A percentile compares a stretch with the other conserved stretches of the same genome.
Evolutionary conservation across 208 protist species (phyloP).

Genomic region (Tritrichomonas musculus): DNA sequence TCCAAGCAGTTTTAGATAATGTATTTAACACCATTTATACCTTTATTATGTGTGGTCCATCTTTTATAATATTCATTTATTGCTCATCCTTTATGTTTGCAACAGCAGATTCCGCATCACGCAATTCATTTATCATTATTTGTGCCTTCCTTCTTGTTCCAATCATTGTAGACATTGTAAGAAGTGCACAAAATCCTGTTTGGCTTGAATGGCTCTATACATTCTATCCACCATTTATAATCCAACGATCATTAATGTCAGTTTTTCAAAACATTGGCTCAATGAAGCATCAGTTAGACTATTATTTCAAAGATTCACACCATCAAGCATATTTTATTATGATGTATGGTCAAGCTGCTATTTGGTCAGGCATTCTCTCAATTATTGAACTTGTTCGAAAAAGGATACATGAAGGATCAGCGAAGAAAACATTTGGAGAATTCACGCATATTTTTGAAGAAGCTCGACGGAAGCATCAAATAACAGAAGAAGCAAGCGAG

Average conservation of each 20-base stretch:
- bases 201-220: conserved; percentile 15
- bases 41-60: not conserved
- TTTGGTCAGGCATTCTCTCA: not conserved
- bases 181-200: not conserved
- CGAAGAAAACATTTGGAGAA: not conserved
- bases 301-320: not conserved
- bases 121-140: not conserved
- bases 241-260: not conserved
- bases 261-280: not conserved
- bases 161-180: not conserved
- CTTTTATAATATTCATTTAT: not conserved
- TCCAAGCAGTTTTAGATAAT: not conserved
- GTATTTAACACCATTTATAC: not conserved
- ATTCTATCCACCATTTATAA: not conserved
- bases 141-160: not conserved
- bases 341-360: not conserved
- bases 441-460: not conserved
- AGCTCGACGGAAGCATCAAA: not conserved
- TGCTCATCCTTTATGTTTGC: not conserved
- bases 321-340: not conserved
- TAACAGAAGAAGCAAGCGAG: conserved; percentile 3
- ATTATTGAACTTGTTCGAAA: not conserved
- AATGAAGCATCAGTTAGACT: not conserved
- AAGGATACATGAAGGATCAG: not conserved
- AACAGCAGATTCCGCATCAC: not conserved